phyloP scores from a whole-genome alignment of 345 rosid genomes.

The Linum trigynum region DNA sequence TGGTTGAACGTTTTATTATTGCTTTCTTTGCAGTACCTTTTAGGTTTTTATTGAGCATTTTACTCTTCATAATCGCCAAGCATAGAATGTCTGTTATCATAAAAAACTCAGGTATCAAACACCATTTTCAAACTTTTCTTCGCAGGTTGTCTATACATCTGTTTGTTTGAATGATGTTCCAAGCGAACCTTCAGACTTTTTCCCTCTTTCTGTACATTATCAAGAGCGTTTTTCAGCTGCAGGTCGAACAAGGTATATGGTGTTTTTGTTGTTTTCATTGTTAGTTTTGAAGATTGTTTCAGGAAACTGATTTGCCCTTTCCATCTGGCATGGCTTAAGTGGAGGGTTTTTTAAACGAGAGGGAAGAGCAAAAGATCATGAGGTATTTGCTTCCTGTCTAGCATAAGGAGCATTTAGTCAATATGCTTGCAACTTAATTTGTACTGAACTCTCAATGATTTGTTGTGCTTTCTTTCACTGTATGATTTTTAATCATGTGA shows the following conservation, averaged over 20 bases:
- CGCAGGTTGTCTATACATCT: slow-evolving; percentile 72
- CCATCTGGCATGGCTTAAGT: slow-evolving; percentile 33
- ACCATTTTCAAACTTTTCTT: slow-evolving; percentile 5
- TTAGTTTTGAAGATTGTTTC: slow-evolving; percentile 4
- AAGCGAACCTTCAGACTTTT: slow-evolving; percentile 89
- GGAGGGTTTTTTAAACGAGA: slow-evolving; percentile 98
- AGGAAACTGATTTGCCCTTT: slow-evolving; percentile 13
- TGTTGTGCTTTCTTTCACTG: no score
- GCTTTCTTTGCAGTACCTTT: not conserved
- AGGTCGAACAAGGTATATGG: slow-evolving; percentile 82
- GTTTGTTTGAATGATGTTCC: slow-evolving; percentile 85
- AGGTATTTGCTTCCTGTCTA: slow-evolving; percentile 39
- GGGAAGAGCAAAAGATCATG: slow-evolving; percentile 90
- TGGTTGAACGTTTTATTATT: not conserved
- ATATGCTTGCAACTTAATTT: no score
- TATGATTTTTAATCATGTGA: no score
- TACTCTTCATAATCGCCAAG: not conserved
- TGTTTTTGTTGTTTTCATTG: slow-evolving; percentile 4
- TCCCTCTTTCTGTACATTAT: slow-evolving; percentile 79
- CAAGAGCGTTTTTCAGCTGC: slow-evolving; percentile 99
- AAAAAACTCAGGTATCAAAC: not conserved
- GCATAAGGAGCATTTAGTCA: not conserved
- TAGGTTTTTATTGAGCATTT: not conserved
- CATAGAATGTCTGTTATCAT: not conserved
- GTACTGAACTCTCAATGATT: no score